Evolutionary conservation across 2,329 filamentous ascomycete genomes (phyloP).

Genomic region (Exophiala mesophila): DNA sequence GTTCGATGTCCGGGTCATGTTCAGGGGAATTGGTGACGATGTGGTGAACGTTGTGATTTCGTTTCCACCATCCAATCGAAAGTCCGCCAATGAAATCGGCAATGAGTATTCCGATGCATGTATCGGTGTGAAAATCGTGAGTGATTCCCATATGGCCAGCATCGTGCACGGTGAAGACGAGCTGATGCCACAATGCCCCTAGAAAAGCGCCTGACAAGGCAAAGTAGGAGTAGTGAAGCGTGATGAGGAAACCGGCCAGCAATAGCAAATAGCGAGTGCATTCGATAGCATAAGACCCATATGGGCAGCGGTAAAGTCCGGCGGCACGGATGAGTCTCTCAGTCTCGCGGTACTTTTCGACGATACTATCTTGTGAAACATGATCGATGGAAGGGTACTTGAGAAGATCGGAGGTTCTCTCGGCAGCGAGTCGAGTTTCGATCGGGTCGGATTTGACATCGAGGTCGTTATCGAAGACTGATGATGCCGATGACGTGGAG

Average conservation of each 20-base stretch:
- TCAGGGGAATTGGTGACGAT: slow-evolving; percentile 93
- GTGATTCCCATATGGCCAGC: slow-evolving; percentile 97
- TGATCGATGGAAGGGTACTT: slow-evolving; percentile 76
- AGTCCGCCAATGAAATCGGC: slow-evolving; percentile 86
- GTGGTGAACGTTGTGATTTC: slow-evolving; percentile 92
- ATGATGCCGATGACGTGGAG: slow-evolving; percentile 54
- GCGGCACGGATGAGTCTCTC: slow-evolving; percentile 66
- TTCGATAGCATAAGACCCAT: slow-evolving; percentile 73
- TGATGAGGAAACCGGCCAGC: slow-evolving; percentile 56
- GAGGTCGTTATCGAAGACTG: slow-evolving; percentile 39
- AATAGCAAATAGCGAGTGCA: slow-evolving; percentile 65
- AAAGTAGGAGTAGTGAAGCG: slow-evolving; percentile 63
- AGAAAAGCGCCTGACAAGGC: slow-evolving; percentile 66
- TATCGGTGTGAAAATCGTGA: slow-evolving; percentile 78
- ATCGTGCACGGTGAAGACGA: slow-evolving; percentile 91
- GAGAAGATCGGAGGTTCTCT: slow-evolving; percentile 17
- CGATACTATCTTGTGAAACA: slow-evolving; percentile 68
- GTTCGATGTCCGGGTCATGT: slow-evolving; percentile 91
- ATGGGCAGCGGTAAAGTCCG: slow-evolving; percentile 80
- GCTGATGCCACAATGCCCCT: slow-evolving; percentile 86
- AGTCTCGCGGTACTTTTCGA: slow-evolving; percentile 74
- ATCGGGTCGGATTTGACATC: slow-evolving; percentile 10
- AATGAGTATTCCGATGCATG: slow-evolving; percentile 80
- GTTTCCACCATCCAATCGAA: slow-evolving; percentile 95
- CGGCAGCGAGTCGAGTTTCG: slow-evolving; percentile 14